Evolutionary conservation across 176 grass and related monocot genomes (phyloP), one percentile per base, ranked within the genome.

Genomic region (Typha latifolia): DNA sequence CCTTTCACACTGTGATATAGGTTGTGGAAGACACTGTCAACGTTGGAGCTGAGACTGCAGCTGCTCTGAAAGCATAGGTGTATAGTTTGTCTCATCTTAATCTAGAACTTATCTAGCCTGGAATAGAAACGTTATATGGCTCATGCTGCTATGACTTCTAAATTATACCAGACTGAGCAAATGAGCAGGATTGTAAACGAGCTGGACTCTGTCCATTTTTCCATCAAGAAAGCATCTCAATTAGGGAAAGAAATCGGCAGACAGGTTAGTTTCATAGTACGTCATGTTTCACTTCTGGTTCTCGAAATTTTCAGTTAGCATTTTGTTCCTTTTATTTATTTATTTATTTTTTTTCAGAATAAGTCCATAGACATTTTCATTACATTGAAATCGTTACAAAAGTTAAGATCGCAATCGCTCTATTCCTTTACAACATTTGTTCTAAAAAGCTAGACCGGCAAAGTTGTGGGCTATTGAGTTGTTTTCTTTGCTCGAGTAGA

Each of bases 151-250:
- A 26, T 26, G 24, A 26, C 24, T 26, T 26, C 24, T 26, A 63
- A 20, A 2, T 32, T 21, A 48, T 12, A 14, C 3, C 75, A 96
- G 92, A 96, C 92, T 18, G 92, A 91, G 34, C 92, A 96, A 96
- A 96, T 91, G 92, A 91, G 85, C 71, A 84, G 88, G 78, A 63
- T 91, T 72, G 80, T 96, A 32, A 96, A 96, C 70, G 92, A 96
- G 78, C 78, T 96, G 66, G 92, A 96, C 57, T 91, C 92, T 15
- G 91, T 96, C 32, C 92, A 96, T 86, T 96, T 96, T 80, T 96
- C 88, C 55, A 80, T 96, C 48, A 96, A 96, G 70, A 96, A 91
- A 66, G 88, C 92, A 72, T 89, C 92, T n/a, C 50, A 91, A 51
- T 68, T 96, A 65, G 88, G 89, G 75, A 96, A 91, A 77, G 92